phyloP scores from a whole-genome alignment of 257 asterid species.

The Eucommia ulmoides region DNA sequence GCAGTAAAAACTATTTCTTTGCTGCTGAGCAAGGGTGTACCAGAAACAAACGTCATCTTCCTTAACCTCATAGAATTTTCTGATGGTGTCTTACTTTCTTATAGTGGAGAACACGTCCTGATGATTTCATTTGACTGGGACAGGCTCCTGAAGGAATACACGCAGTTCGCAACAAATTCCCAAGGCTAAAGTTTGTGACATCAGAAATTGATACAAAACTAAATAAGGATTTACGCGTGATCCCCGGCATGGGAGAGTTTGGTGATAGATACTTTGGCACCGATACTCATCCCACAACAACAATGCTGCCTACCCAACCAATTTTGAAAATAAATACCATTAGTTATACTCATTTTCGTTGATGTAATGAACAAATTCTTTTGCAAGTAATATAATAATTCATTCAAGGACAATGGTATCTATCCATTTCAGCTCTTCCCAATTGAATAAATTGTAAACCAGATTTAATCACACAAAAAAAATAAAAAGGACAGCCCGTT shows the following conservation, averaged over 20 bases:
- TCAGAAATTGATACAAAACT: slow-evolving; percentile 74
- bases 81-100: not conserved
- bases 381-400: too few relatives aligned
- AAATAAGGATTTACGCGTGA: slow-evolving; percentile 59
- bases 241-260: slow-evolving; percentile 93
- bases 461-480: too few relatives aligned
- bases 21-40: slow-evolving; percentile 74
- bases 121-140: not conserved
- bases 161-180: slow-evolving; percentile 49
- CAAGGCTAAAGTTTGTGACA: slow-evolving; percentile 73
- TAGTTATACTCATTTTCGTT: too few relatives aligned
- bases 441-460: too few relatives aligned
- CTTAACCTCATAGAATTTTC: slow-evolving; percentile 55
- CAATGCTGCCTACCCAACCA: not conserved
- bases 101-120: not conserved
- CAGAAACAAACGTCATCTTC: slow-evolving; percentile 82
- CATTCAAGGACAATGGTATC: too few relatives aligned
- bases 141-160: slow-evolving; percentile 98
- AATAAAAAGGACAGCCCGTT: too few relatives aligned
- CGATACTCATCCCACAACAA: slow-evolving; percentile 20
- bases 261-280: slow-evolving; percentile 99
- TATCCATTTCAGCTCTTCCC: too few relatives aligned
- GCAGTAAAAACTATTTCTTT: slow-evolving; percentile 75
- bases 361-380: too few relatives aligned
- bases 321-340: not conserved